A percentile compares a stretch with the other conserved stretches of the same genome.
Conservation (phyloP, 2,329 filamentous ascomycete species). For the Aspergillus neotritici region DNA sequence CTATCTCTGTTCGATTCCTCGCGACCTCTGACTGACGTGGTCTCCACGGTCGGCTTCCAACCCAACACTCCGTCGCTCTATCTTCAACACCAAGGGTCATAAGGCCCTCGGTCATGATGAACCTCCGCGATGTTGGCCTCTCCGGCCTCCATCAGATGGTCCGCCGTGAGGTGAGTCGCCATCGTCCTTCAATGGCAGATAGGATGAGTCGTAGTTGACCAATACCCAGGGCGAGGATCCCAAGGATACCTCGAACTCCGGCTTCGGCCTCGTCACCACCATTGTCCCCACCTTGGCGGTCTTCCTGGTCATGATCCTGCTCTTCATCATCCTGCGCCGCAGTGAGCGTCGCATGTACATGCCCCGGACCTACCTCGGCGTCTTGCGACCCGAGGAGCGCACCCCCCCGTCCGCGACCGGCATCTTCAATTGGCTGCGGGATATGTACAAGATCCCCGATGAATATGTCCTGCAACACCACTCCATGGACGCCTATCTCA, state of each 20-base stretch:
- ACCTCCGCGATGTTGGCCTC: slow-evolving; percentile 12
- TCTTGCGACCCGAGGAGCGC: slow-evolving; percentile 50
- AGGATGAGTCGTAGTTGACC: background rate
- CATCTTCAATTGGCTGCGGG: slow-evolving; percentile 60
- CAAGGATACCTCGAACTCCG: slow-evolving; percentile 28
- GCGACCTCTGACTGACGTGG: too few species aligned
- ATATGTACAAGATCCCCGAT: slow-evolving; percentile 64
- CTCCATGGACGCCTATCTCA: slow-evolving; percentile 86
- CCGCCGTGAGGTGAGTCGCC: slow-evolving; percentile 16
- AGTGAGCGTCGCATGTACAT: slow-evolving; percentile 49
- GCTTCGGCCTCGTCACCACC: slow-evolving; percentile 46
- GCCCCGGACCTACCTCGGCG: slow-evolving; percentile 51
- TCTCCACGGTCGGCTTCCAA: too few species aligned
- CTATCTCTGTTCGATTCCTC: background rate
- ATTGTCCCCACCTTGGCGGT: slow-evolving; percentile 44
- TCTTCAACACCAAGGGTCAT: background rate
- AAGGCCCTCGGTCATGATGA: slow-evolving; percentile 11
- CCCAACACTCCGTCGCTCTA: too few species aligned
- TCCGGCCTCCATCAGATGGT: slow-evolving; percentile 15
- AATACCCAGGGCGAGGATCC: slow-evolving; percentile 9
- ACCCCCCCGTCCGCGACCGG: slow-evolving; percentile 56
- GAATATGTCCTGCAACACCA: slow-evolving; percentile 81
- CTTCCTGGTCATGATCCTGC: slow-evolving; percentile 41
- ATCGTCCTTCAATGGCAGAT: background rate
- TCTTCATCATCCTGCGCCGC: slow-evolving; percentile 48